Evolutionary conservation across 805 yeast genomes (phyloP), one percentile per base, ranked within the genome.

Genomic region (Osmozyma mogii): DNA sequence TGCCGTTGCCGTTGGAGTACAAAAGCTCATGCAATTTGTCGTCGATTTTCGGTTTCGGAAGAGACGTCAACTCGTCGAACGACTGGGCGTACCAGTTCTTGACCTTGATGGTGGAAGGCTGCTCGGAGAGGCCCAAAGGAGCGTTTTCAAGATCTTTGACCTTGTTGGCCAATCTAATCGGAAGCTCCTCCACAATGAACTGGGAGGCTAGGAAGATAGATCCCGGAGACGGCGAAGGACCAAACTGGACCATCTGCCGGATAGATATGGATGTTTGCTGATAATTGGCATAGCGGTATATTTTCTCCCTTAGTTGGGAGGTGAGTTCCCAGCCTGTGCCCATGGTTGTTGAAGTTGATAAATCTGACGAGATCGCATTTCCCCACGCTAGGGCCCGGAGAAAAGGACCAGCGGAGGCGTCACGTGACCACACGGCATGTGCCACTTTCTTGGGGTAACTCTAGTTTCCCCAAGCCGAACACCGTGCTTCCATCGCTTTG

Each of bases 181-280:
- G 95, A 20, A 87, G 66, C 53, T 87, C 96, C 47, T 84, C 84
- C 1, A 81, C 84, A 7, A 82, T 76, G 49, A 85, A 85, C 51
- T 80, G 83, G 5, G 88, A 79, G 1, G 95, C 95, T 27, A 83
- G 69, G 51, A 81, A 87, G 23, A 84, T 60, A 8, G 82, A 72
- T 3, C 94, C 95, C 9, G 82, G 83, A 18, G 73, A 68, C 5
- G 95, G 92, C 25, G 70, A 62, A 7, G 79, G 76, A 3, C 96
- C 95, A 58, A 85, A 82, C 49, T 83, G 92, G 12, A 85, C 95
- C 95, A 85, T 84, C 52, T 84, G 95, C 34, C 85, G 67, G 36
- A 85, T 59, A 3, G 87, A 78, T 3, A 85, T 84, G 1, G 94
- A 87, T 2, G 94, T 83, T 25, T 88, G 92, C 9, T 85, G 81